Conservation (phyloP, 202 grass and related monocot species). For the Zizania palustris region DNA sequence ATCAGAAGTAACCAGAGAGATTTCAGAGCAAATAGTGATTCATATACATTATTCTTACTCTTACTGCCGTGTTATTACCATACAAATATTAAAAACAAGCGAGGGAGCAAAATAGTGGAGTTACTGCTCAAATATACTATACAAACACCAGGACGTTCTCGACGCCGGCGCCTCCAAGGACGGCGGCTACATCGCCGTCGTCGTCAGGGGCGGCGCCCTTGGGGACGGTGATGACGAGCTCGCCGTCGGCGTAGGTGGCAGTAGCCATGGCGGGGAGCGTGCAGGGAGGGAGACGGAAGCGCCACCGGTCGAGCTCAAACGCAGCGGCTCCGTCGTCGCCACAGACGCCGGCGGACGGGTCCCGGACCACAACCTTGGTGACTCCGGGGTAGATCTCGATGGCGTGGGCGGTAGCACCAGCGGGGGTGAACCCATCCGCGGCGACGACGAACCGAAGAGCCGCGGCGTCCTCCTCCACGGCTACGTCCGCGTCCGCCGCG, state of each 20-base stretch:
- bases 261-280: slow-evolving; percentile 81
- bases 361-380: slow-evolving; percentile 78
- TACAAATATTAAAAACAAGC: slow-evolving; percentile 40
- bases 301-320: slow-evolving; percentile 88
- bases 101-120: slow-evolving; percentile 30
- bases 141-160: slow-evolving; percentile 54
- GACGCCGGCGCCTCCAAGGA: slow-evolving; percentile 25
- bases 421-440: slow-evolving; percentile 54
- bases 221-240: slow-evolving; percentile 83
- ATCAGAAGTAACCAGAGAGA: background rate
- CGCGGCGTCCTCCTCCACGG: slow-evolving; percentile 66
- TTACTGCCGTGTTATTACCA: slow-evolving; percentile 42
- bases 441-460: slow-evolving; percentile 80
- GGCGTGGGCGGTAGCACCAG: slow-evolving; percentile 57
- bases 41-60: slow-evolving; percentile 29
- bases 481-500: slow-evolving; percentile 82
- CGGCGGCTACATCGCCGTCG: slow-evolving; percentile 3
- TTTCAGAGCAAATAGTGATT: slow-evolving; percentile 19
- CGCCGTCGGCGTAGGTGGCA: slow-evolving; percentile 74
- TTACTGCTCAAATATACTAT: slow-evolving; percentile 49
- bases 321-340: slow-evolving; percentile 47
- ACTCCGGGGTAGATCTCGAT: slow-evolving; percentile 92
- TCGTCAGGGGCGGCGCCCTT: slow-evolving; percentile 57
- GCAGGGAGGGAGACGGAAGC: slow-evolving; percentile 79
- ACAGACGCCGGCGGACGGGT: slow-evolving; percentile 22